Conservation (phyloP, 2,329 filamentous ascomycete species). For the Dactylellina cionopaga region DNA sequence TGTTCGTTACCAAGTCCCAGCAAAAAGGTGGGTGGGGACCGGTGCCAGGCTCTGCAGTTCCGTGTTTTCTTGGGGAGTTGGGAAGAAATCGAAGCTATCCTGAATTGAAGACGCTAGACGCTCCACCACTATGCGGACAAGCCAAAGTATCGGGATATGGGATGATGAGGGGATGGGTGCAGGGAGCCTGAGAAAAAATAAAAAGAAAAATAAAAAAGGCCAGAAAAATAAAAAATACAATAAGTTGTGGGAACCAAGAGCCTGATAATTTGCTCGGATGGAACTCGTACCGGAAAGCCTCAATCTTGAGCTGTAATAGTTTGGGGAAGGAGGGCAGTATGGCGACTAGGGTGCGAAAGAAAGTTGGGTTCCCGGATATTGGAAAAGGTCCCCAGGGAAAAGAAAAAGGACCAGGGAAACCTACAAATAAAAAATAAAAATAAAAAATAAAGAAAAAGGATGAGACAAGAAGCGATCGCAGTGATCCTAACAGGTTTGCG, state of each 20-base stretch:
- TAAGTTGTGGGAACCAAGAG: constrained; percentile 32
- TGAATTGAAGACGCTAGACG: constrained; percentile 52
- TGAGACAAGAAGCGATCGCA: constrained; percentile 16
- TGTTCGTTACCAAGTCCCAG: constrained; percentile 50
- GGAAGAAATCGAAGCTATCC: constrained; percentile 52
- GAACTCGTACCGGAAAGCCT: constrained; percentile 47
- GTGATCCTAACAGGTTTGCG: background rate
- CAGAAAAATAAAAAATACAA: constrained; percentile 15
- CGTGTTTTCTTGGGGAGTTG: constrained; percentile 51
- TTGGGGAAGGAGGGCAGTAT: constrained; percentile 48
- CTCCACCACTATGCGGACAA: constrained; percentile 52
- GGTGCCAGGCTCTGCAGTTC: constrained; percentile 42
- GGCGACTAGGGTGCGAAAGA: constrained; percentile 35
- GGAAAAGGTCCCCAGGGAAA: constrained; percentile 31
- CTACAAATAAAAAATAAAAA: background rate
- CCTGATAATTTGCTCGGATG: constrained; percentile 53
- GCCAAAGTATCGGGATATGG: constrained; percentile 50
- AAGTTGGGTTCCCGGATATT: constrained; percentile 50
- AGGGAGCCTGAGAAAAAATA: constrained; percentile 28
- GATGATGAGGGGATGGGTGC: constrained; percentile 36
- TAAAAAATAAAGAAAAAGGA: constrained; percentile 1
- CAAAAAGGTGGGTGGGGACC: constrained; percentile 41
- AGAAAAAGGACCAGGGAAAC: background rate
- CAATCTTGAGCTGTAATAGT: constrained; percentile 23
- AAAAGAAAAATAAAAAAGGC: constrained; percentile 24